Percentiles rank a stretch among this genome's conserved stretches.
Evolutionary conservation across 441 rosid species (phyloP).

Genomic region (Adansonia madagascariensis): DNA sequence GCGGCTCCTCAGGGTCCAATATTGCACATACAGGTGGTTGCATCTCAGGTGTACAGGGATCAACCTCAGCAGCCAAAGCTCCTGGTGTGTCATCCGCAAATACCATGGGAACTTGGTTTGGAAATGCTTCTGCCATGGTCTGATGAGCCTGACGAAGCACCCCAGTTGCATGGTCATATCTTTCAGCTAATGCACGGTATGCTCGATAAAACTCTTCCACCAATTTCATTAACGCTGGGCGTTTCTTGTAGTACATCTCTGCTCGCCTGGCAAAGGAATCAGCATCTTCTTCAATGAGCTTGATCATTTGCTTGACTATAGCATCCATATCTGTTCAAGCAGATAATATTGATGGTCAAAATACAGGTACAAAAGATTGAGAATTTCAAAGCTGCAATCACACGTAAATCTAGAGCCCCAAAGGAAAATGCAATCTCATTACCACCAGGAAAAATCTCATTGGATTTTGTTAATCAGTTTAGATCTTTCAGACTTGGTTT

Average conservation of each 20-base stretch:
- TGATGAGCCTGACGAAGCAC: conserved; percentile 86
- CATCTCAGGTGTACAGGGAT: conserved; percentile 74
- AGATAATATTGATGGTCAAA: conserved; percentile 19
- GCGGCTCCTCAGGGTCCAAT: conserved; percentile 57
- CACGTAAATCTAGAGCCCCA: not conserved
- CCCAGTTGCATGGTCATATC: conserved; percentile 95
- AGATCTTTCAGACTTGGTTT: not conserved
- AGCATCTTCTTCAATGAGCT: conserved; percentile 96
- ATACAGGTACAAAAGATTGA: conserved; percentile 12
- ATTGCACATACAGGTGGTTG: conserved; percentile 46
- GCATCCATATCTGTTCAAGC: conserved; percentile 84
- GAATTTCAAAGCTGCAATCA: not conserved
- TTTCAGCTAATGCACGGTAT: conserved; percentile 95
- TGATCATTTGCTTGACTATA: conserved; percentile 94
- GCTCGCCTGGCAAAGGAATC: conserved; percentile 99
- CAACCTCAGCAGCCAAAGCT: conserved; percentile 49
- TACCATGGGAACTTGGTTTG: conserved; percentile 74
- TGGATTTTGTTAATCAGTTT: conserved; percentile 2
- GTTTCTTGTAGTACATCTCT: conserved; percentile 94
- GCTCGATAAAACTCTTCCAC: conserved; percentile 98
- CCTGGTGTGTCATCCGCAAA: conserved; percentile 67
- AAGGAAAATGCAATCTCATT: not conserved
- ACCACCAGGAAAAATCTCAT: not conserved
- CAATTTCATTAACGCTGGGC: conserved; percentile 96
- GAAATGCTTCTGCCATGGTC: conserved; percentile 90